Base-by-base conservation (phyloP, 345 rosid genomes). In the Microthlaspi erraticum region DNA sequence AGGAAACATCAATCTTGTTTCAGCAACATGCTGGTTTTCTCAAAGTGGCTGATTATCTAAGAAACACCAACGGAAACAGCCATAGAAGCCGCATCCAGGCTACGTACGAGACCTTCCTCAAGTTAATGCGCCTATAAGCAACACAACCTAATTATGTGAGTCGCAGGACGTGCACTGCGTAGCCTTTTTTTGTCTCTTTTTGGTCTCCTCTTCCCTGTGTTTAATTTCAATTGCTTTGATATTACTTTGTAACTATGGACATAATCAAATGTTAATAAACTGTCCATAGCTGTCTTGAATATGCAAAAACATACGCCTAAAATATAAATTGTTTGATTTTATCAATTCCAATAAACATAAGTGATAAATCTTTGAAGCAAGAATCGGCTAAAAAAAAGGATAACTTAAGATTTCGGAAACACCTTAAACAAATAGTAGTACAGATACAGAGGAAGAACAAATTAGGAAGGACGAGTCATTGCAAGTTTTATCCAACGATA, bases 31-130 rank as follows among this genome's bases (percentile, higher is more conserved):
- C 76, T 0, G 89, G 80, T n/a, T 89, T 87, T 61, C 82, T 82
- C n/a, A 84, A 82, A 69, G 85, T 89, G 58, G 88, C 89, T 70
- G 78, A 66, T 38, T 78, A 85, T 56, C 72, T 89, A 46, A 84
- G 77, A 78, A 66, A 61, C 78, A 85, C 83, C 0, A 56, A 76
- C 45, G 83, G 80, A 23, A 83, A 80, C 14, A 56, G 73, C 64
- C 68, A 77, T n/a, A 70, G 33, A 53, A 68, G 78, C 81, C 76
- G 84, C 64, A 54, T 85, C 26, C 91, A 83, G 34, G 6, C 46
- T 71, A 46, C 80, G 2, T 86, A 80, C 54, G 92, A 89, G 52
- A 76, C 81, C 45, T 57, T 78, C 53, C 79, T 84, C 68, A 76
- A 53, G 74, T 37, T 80, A 50, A 6, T 80, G 17, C 74, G 55